phyloP scores from a whole-genome alignment of 176 grass and related monocot genomes.

The Lolium perenne region DNA sequence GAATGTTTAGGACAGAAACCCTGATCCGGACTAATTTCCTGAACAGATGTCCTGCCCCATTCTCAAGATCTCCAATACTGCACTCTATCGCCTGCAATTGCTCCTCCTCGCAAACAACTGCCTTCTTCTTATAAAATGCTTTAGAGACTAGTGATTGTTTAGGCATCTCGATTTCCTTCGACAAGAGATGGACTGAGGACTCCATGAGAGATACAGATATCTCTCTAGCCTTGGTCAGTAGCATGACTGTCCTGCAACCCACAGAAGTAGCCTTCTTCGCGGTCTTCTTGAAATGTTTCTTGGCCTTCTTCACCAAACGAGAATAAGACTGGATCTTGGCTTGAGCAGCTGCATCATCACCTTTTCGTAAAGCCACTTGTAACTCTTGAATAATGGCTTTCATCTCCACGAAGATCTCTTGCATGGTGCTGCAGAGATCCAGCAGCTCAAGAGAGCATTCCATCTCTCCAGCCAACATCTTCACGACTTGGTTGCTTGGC shows the following conservation, averaged over 20 bases:
- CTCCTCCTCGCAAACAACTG: constrained; percentile 18
- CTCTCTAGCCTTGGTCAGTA: constrained; percentile 27
- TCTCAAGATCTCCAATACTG: constrained; percentile 48
- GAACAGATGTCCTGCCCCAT: constrained; percentile 40
- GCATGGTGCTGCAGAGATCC: constrained; percentile 44
- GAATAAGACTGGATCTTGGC: constrained; percentile 39
- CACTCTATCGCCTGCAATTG: constrained; percentile 34
- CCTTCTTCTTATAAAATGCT: constrained; percentile 10
- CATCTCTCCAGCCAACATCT: constrained; percentile 33
- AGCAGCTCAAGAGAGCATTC: constrained; percentile 37
- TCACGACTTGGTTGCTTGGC: constrained; percentile 39
- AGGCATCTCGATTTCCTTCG: constrained; percentile 4
- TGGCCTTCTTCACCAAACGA: constrained; percentile 36
- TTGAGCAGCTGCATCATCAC: constrained; percentile 27
- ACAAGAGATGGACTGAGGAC: not conserved
- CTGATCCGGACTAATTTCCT: constrained; percentile 54
- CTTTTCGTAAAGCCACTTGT: constrained; percentile 37
- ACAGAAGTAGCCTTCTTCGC: not conserved
- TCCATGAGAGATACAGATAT: constrained; percentile 14
- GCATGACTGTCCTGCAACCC: not conserved
- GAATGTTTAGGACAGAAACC: constrained; percentile 50
- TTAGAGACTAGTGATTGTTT: constrained; percentile 33
- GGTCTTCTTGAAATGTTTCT: constrained; percentile 44
- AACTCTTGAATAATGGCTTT: constrained; percentile 45
- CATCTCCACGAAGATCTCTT: constrained; percentile 28